Evolutionary conservation across 305 asterid genomes (phyloP).

Genomic region (Fraxinus dipetala): DNA sequence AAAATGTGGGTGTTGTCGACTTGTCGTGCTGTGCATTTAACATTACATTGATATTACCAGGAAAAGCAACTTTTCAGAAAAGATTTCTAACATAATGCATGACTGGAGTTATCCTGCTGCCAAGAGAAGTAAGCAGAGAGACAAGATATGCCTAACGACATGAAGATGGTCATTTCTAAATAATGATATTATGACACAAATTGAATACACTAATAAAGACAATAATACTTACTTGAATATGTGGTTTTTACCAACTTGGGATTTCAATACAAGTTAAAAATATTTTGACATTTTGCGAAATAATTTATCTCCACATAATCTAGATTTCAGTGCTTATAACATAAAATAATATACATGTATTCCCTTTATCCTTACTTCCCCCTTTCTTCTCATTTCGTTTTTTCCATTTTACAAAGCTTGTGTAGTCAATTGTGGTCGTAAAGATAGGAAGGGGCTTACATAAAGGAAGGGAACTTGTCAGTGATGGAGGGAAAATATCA

Average conservation of each 20-base stretch:
- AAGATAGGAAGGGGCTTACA: background rate
- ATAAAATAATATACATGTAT: background rate
- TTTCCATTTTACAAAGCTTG: background rate
- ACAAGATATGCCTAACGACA: background rate
- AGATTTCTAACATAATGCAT: background rate
- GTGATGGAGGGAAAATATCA: background rate
- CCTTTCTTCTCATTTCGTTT: background rate
- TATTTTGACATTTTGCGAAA: background rate
- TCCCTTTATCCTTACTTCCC: background rate
- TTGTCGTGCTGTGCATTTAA: background rate
- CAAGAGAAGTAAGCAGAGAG: background rate
- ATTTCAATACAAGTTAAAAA: background rate
- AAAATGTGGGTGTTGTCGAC: background rate
- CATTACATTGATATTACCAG: background rate
- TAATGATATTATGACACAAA: background rate
- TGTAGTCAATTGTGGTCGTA: background rate
- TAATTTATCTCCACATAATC: background rate
- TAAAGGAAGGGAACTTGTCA: background rate
- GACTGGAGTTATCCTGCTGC: background rate
- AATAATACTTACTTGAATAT: background rate
- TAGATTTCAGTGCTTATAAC: background rate
- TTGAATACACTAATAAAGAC: background rate
- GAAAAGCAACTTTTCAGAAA: background rate
- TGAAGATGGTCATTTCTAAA: background rate
- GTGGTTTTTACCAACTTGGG: background rate